Base-by-base conservation (phyloP, 257 asterid species). In the Solanum arcanum region DNA sequence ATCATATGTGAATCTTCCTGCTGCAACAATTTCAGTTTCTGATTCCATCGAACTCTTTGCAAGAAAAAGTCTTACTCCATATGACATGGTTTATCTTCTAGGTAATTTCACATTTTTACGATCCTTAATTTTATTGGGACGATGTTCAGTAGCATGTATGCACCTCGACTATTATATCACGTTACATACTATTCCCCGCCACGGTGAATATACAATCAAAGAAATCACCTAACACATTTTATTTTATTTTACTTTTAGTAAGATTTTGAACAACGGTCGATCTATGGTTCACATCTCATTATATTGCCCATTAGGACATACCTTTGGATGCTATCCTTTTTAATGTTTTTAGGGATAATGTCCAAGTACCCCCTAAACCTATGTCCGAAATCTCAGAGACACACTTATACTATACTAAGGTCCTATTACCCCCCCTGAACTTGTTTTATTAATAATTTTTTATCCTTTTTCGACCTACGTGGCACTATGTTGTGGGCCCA, bases 51-150 rank as follows among this genome's bases (percentile, higher is more conserved):
- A 86, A 80, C 85, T 90, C 2, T 94, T 94, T 74, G 83, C 90
- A 7, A 64, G 29, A 46, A 93, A 93, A 88, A 91, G 90, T 6
- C 92, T 94, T 18, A 44, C 56, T 39, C 39, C 87, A 64, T 86
- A 44, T 0, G 94, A 94, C 88, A 93, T 94, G 98, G 89, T 93
- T 21, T 87, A 88, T 33, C 96, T 94, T 86, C 88, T 94, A 70
- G 97, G 97, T 94, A 87, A 21, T n/a, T 39, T 72, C 1, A 1
- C 0, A 73, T 8, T 16, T 12, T 52, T 52, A 52, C 21, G 15
- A 5, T 49, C 21, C 20, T 15, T 47, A 18, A 47, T 47, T 47
- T 47, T 5, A 47, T 14, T 5, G 56, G 56, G 56, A 47, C 0
- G 60, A 49, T 49, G 23, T 49, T 1, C 1, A 16, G 21, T 49